phyloP scores from a whole-genome alignment of 164 flowering plant genomes.

The Buxus sempervirens region DNA sequence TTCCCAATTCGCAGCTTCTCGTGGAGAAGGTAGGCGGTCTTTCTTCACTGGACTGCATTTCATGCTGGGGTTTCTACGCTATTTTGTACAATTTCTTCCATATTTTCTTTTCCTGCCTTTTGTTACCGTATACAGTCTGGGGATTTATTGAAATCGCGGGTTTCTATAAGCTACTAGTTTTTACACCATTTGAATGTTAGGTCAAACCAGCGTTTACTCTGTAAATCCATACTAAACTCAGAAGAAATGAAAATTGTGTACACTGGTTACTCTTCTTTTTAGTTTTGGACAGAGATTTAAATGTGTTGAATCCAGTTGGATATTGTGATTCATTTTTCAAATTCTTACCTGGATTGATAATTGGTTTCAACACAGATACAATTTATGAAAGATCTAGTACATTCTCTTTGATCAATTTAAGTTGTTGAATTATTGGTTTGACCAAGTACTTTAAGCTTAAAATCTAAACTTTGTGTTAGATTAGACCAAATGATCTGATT shows the following conservation, averaged over 20 bases:
- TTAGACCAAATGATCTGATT: no score
- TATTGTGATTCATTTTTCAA: neutral
- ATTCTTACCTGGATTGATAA: neutral
- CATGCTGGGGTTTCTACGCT: neutral
- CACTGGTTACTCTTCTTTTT: neutral
- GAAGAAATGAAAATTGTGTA: neutral
- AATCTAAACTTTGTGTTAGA: no score
- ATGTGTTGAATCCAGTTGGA: neutral
- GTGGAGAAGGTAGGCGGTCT: slow-evolving; percentile 12
- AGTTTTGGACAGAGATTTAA: neutral
- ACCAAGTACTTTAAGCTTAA: no score
- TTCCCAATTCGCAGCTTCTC: neutral
- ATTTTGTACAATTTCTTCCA: slow-evolving; percentile 6
- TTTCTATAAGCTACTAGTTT: slow-evolving; percentile 12
- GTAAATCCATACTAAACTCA: slow-evolving; percentile 24
- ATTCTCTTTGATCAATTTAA: no score
- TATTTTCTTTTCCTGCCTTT: neutral
- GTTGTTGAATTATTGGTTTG: no score
- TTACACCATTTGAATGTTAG: slow-evolving; percentile 10
- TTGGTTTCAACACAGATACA: no score
- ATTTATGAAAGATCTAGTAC: no score
- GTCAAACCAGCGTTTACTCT: slow-evolving; percentile 13
- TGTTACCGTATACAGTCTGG: slow-evolving; percentile 7
- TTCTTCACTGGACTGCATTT: slow-evolving; percentile 5
- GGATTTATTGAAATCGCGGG: slow-evolving; percentile 12